Base-by-base conservation (phyloP, 371 early-diverging fungal species). In the Rhizopus stolonifer region DNA sequence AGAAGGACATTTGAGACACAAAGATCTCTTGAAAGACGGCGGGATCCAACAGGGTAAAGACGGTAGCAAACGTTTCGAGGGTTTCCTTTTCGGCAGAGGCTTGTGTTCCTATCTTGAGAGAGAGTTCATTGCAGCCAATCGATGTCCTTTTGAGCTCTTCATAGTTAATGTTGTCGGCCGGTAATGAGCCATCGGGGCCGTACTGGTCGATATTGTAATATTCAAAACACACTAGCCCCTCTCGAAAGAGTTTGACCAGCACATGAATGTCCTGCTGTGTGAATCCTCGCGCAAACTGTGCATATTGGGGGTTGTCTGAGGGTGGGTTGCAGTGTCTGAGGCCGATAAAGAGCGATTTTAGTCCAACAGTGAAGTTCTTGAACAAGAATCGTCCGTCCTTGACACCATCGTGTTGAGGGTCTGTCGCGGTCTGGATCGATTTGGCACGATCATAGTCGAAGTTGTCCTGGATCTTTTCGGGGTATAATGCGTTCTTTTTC, bases 21-120 rank as follows among this genome's bases (percentile, higher is more conserved):
- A 98, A 91, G 4, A 99, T 85, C 58, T 99, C 99, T 65, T 96
- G 96, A 67, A 97, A 96, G 1, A 95, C 83, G 3, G 93, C 85
- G 0, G 94, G 92, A 56, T 98, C 97, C 8, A 96, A 68, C 25
- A 77, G 61, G 5, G 90, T 88, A 69, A 97, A 96, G 2, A 93
- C 85, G 29, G 87, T 82, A 0, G 93, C 90, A 74, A 98, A 95
- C 25, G 84, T 84, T 56, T 99, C 99, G 21, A 94, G 74, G 2
- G 89, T 85, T 55, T 99, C 98, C 60, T 92, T 94, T 54, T 92
- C 93, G 42, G 89, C 85, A 61, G 90, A 84, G 36, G 81, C 72
- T 34, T 80, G 70, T 15, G 77, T 70, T 4, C 79, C 79, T 3
- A 84, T 63, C 38, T 73, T 72, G 13, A 58, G 19, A 11, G 68